Conservation (phyloP, 164 flowering plant genomes). For the Magnolia kwangsiensis region DNA sequence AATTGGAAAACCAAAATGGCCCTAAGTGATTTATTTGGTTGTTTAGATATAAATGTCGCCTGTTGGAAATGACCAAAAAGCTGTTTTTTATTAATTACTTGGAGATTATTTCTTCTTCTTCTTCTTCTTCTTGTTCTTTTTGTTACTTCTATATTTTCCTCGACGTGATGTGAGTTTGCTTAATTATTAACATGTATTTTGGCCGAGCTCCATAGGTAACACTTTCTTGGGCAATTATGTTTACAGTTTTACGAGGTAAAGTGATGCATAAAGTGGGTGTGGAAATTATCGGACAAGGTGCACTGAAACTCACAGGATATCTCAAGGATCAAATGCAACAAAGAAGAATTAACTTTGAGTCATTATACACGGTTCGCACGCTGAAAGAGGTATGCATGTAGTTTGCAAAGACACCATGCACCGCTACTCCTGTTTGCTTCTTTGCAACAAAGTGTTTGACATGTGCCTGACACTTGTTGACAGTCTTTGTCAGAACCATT, state of each 20-base stretch:
- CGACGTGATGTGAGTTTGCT: no score
- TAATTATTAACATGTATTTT: background rate
- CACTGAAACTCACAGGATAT: slow-evolving; percentile 75
- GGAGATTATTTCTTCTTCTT: no score
- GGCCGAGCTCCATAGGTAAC: background rate
- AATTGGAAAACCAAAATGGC: no score
- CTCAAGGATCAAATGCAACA: slow-evolving; percentile 79
- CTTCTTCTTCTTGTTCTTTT: no score
- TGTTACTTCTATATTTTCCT: background rate
- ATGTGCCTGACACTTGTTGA: no score
- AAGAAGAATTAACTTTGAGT: slow-evolving; percentile 57
- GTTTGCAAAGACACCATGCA: background rate
- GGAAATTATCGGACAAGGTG: slow-evolving; percentile 81
- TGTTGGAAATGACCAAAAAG: background rate
- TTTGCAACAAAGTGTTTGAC: no score
- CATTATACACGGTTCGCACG: slow-evolving; percentile 86
- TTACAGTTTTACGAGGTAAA: slow-evolving; percentile 79
- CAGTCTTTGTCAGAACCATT: no score
- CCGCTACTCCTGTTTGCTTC: background rate
- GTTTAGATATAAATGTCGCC: background rate
- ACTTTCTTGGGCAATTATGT: background rate
- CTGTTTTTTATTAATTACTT: background rate
- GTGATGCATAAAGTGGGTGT: slow-evolving; percentile 89
- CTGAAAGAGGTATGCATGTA: slow-evolving; percentile 72
- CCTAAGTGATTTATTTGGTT: no score